Evolutionary conservation across 805 yeast species (phyloP).

Genomic region (Zygoascus ofunaensis): DNA sequence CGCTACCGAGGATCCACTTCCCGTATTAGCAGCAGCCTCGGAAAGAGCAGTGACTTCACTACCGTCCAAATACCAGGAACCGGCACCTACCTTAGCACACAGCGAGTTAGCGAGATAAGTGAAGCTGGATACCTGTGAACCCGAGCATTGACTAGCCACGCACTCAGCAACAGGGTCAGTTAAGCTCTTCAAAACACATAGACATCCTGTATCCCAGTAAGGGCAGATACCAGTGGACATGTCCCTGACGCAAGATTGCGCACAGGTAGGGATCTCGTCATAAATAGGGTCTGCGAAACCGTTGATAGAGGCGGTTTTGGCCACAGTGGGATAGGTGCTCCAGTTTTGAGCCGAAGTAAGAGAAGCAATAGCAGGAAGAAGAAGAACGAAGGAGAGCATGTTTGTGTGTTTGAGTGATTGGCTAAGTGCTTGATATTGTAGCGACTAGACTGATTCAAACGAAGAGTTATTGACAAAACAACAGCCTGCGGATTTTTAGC

Average conservation of each 20-base stretch:
- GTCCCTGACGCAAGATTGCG: conserved; percentile 34
- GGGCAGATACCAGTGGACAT: conserved; percentile 28
- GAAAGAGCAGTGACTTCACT: conserved; percentile 8
- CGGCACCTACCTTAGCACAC: conserved; percentile 36
- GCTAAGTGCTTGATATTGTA: too few relatives aligned
- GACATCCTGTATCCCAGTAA: conserved; percentile 45
- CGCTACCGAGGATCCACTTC: conserved; percentile 11
- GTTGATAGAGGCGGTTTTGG: conserved; percentile 38
- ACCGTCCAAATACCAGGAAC: conserved; percentile 8
- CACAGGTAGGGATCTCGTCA: conserved; percentile 34
- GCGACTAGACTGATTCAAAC: background rate
- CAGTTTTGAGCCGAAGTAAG: conserved; percentile 16
- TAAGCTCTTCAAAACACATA: conserved; percentile 42
- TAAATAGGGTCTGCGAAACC: conserved; percentile 41
- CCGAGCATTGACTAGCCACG: conserved; percentile 33
- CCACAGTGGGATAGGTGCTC: conserved; percentile 38
- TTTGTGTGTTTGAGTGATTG: background rate
- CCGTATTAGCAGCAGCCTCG: conserved; percentile 13
- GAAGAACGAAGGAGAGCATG: background rate
- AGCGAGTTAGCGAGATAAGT: conserved; percentile 37
- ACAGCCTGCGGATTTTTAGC: too few relatives aligned
- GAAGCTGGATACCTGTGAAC: conserved; percentile 31
- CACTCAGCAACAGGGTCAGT: conserved; percentile 37
- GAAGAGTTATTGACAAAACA: too few relatives aligned
- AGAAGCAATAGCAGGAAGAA: conserved; percentile 3